phyloP scores from a whole-genome alignment of 2,329 filamentous ascomycete species.

The Aureobasidium zeae region DNA sequence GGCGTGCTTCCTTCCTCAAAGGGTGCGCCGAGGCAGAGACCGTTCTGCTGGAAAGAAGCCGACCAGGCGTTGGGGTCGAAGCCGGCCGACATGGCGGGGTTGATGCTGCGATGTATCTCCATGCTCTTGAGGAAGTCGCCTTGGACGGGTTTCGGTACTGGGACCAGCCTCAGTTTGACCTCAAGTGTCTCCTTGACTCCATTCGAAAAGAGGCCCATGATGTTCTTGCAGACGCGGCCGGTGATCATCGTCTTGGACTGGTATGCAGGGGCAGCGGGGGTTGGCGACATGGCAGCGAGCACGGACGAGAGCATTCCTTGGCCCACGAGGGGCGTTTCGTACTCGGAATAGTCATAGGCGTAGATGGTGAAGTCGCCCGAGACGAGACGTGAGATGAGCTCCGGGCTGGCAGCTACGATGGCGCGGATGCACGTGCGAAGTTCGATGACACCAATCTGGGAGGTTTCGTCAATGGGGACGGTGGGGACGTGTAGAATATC shows the following conservation, averaged over 20 bases:
- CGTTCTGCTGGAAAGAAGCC: constrained; percentile 40
- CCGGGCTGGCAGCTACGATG: constrained; percentile 69
- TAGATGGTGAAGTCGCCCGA: constrained; percentile 86
- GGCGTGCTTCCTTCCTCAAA: constrained; percentile 11
- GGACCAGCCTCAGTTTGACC: constrained; percentile 79
- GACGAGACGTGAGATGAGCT: constrained; percentile 64
- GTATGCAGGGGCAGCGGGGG: constrained; percentile 45
- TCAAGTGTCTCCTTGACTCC: constrained; percentile 82
- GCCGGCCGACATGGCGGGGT: constrained; percentile 47
- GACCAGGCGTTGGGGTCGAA: constrained; percentile 71
- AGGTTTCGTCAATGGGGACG: constrained; percentile 68
- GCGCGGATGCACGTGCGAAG: constrained; percentile 79
- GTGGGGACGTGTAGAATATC: constrained; percentile 72
- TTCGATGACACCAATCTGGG: constrained; percentile 78
- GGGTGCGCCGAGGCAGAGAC: constrained; percentile 12
- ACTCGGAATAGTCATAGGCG: constrained; percentile 92
- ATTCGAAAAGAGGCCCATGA: constrained; percentile 73
- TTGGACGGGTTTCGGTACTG: constrained; percentile 57
- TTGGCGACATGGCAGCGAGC: constrained; percentile 52
- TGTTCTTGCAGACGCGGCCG: constrained; percentile 79
- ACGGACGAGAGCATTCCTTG: constrained; percentile 91
- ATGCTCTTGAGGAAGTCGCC: constrained; percentile 53
- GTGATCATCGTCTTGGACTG: constrained; percentile 68
- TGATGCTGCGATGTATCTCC: constrained; percentile 51
- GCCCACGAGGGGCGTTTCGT: constrained; percentile 83